Conservation (phyloP, 1,284 basidiomycete genomes). For the Papiliotrema fonsecae region DNA sequence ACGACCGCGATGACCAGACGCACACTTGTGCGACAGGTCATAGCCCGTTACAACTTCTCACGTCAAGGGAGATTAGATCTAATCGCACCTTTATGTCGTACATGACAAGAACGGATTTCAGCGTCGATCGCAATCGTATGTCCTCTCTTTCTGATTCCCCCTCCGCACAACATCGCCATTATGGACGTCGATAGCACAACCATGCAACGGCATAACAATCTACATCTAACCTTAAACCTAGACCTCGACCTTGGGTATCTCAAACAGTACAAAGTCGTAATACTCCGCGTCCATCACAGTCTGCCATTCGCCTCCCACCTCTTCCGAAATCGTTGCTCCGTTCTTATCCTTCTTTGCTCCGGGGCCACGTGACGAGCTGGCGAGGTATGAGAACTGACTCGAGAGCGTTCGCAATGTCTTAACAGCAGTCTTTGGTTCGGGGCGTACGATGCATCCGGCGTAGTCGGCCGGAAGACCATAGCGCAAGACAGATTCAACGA, state of each 20-base stretch:
- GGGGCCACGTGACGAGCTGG: conserved; percentile 48
- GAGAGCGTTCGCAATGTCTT: conserved; percentile 72
- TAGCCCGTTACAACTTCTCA: too few relatives aligned
- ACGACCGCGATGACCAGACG: too few relatives aligned
- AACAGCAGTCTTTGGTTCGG: conserved; percentile 78
- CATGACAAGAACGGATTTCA: too few relatives aligned
- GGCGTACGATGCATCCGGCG: conserved; percentile 74
- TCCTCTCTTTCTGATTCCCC: too few relatives aligned
- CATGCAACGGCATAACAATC: not conserved
- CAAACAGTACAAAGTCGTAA: conserved; percentile 86
- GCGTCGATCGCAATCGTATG: too few relatives aligned
- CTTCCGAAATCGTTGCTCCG: conserved; percentile 45
- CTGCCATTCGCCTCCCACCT: conserved; percentile 82
- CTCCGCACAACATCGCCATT: too few relatives aligned
- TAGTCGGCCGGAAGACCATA: conserved; percentile 95
- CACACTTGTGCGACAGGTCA: too few relatives aligned
- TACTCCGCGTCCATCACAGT: conserved; percentile 87
- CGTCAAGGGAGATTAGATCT: too few relatives aligned
- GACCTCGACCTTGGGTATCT: conserved; percentile 44
- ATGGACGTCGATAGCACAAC: too few relatives aligned
- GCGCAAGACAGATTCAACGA: conserved; percentile 90
- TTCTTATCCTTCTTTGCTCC: conserved; percentile 37
- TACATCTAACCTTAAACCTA: not conserved
- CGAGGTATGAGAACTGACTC: conserved; percentile 74
- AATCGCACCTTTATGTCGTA: too few relatives aligned